These are phyloP conservation scores for Hygrophoropsis aurantiaca DNA, from an alignment of 768 basidiomycete genomes.

Conservation along the genomic window DNA sequence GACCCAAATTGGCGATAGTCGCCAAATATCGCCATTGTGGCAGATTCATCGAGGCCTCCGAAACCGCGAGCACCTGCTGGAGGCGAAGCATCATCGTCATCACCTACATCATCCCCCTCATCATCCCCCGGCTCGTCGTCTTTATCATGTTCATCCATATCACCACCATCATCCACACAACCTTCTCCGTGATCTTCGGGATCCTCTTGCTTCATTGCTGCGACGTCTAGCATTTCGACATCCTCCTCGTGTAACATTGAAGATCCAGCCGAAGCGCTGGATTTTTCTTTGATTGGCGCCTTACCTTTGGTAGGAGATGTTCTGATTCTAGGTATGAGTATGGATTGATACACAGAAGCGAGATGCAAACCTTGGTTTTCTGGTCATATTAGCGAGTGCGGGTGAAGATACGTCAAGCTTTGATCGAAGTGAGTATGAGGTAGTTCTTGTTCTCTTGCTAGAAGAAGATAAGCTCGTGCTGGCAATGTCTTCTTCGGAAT, in stretches of 20 bases:
- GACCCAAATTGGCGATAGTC: conserved; percentile 87
- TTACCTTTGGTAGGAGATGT: conserved; percentile 59
- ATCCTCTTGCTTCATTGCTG: conserved; percentile 45
- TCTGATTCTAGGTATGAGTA: conserved; percentile 30
- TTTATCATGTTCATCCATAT: conserved; percentile 49
- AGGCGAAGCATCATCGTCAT: conserved; percentile 35
- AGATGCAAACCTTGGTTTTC: conserved; percentile 64
- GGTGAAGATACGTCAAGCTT: conserved; percentile 42
- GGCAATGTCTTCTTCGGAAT: conserved; percentile 64
- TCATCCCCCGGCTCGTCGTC: conserved; percentile 46
- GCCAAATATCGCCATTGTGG: conserved; percentile 79
- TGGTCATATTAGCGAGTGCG: conserved; percentile 61
- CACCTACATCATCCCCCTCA: conserved; percentile 45
- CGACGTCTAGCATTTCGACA: conserved; percentile 72
- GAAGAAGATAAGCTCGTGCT: conserved; percentile 45
- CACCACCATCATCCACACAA: conserved; percentile 40
- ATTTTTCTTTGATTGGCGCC: conserved; percentile 55
- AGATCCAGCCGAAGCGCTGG: conserved; percentile 57
- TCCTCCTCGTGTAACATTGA: conserved; percentile 71
- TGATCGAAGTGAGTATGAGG: conserved; percentile 70
- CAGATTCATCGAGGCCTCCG: conserved; percentile 62
- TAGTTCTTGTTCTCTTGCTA: conserved; percentile 62
- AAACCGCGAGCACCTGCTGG: conserved; percentile 38
- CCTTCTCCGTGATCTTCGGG: conserved; percentile 48
- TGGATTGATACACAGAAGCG: conserved; percentile 6